These are phyloP conservation scores for Wallacemonas collosoma DNA, from an alignment of 208 protist species.

Conservation along the genomic window DNA sequence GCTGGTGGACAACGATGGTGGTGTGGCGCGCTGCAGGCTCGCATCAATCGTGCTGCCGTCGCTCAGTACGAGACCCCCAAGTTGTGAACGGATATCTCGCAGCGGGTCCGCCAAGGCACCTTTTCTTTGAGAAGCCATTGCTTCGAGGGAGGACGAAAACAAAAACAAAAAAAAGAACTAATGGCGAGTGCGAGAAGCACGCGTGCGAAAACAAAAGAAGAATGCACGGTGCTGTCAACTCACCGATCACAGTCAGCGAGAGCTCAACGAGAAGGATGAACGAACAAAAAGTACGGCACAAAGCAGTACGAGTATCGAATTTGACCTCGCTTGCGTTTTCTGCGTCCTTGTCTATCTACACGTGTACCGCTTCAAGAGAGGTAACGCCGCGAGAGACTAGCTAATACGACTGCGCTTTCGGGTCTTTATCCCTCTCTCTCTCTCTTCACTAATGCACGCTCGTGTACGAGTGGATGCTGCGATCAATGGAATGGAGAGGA, in stretches of 20 bases:
- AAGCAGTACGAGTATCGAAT: background rate
- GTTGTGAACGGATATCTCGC: slow-evolving; percentile 35
- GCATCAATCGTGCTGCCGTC: slow-evolving; percentile 36
- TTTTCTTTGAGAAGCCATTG: slow-evolving; percentile 1
- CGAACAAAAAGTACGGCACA: background rate
- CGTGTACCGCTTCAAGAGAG: too few species aligned
- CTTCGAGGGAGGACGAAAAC: slow-evolving; percentile 2
- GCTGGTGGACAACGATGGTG: slow-evolving; percentile 20
- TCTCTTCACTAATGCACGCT: background rate
- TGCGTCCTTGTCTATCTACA: too few species aligned
- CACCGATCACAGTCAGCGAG: background rate
- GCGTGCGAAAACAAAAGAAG: slow-evolving; percentile 12
- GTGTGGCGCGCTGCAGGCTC: slow-evolving; percentile 23
- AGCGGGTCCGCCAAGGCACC: background rate
- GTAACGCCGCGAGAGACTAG: too few species aligned
- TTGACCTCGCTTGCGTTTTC: too few species aligned
- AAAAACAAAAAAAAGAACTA: background rate
- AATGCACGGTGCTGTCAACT: background rate
- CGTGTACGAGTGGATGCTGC: background rate
- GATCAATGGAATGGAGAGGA: background rate
- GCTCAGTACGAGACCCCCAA: slow-evolving; percentile 46
- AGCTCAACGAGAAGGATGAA: background rate
- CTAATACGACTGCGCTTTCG: too few species aligned
- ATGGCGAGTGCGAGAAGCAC: background rate
- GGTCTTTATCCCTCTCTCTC: background rate